phyloP scores from a whole-genome alignment of 2,329 filamentous ascomycete genomes.

The Aspergillus aculeatinus region DNA sequence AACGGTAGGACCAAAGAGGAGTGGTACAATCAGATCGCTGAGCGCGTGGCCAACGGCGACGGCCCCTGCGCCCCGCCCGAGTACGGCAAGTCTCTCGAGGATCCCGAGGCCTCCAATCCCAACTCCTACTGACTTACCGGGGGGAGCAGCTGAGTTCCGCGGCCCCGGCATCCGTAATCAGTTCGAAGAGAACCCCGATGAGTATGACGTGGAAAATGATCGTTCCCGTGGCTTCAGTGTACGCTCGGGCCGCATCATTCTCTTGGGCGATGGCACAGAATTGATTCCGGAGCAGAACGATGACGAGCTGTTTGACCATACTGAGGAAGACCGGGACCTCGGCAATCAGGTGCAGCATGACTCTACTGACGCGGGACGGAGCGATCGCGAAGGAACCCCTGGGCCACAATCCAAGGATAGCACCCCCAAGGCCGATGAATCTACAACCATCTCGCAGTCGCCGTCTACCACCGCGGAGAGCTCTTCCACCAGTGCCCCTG shows the following conservation, averaged over 20 bases:
- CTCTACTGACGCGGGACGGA: constrained; percentile 40
- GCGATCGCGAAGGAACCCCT: constrained; percentile 53
- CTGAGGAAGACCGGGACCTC: constrained; percentile 81
- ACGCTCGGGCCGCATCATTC: constrained; percentile 79
- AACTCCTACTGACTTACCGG: constrained; percentile 43
- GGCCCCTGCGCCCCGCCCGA: constrained; percentile 97
- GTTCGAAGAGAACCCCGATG: constrained; percentile 71
- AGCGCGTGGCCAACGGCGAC: constrained; percentile 92
- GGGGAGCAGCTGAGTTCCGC: constrained; percentile 72
- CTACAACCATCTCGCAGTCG: constrained; percentile 37
- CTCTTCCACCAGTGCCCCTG: constrained; percentile 17
- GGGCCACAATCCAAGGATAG: constrained; percentile 45
- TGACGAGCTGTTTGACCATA: constrained; percentile 90
- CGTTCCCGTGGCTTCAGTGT: constrained; percentile 69
- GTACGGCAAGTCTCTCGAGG: constrained; percentile 80
- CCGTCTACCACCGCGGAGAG: constrained; percentile 40
- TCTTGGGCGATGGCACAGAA: constrained; percentile 93
- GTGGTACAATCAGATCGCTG: constrained; percentile 96
- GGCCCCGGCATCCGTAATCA: constrained; percentile 79
- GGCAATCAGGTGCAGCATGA: constrained; percentile 76
- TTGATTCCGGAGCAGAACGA: constrained; percentile 85
- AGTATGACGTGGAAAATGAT: constrained; percentile 53
- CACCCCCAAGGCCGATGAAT: constrained; percentile 20
- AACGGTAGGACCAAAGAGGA: constrained; percentile 91
- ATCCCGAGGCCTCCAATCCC: constrained; percentile 39